Percentiles rank a stretch among this genome's conserved stretches.
Evolutionary conservation across 768 basidiomycete genomes (phyloP).

Genomic region (Suillus spraguei): DNA sequence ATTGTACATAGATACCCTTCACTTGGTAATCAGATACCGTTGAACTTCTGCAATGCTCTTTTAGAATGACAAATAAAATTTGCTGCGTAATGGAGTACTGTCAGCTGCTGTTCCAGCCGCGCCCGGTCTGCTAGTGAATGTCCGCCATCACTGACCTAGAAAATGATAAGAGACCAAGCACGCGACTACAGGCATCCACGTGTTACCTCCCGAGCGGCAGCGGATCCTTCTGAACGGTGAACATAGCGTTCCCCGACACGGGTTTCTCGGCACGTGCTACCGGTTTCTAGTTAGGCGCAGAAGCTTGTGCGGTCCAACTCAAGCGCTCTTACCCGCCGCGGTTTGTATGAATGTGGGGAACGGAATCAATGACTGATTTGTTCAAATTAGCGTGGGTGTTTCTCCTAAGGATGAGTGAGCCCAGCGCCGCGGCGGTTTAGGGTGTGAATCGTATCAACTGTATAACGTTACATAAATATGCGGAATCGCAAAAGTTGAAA

Average conservation of each 20-base stretch:
- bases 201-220: background rate
- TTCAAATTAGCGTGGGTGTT: background rate
- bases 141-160: background rate
- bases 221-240: background rate
- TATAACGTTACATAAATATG: too few relatives aligned
- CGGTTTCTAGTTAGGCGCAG: background rate
- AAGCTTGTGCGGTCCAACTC: too few relatives aligned
- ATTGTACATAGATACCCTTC: conserved; percentile 9
- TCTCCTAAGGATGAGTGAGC: background rate
- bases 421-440: background rate
- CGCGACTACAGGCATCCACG: background rate
- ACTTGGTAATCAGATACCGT: conserved; percentile 1
- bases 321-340: background rate
- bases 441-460: too few relatives aligned
- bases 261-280: background rate
- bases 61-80: background rate
- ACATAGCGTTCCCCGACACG: background rate
- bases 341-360: background rate
- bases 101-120: background rate
- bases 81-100: background rate
- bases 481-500: too few relatives aligned
- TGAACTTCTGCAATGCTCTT: background rate
- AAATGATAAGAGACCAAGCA: background rate
- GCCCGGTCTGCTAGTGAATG: conserved; percentile 4
- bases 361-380: background rate